These are phyloP conservation scores for Medicago truncatula DNA, from an alignment of 306 rosid genomes.

Conservation along the genomic window DNA sequence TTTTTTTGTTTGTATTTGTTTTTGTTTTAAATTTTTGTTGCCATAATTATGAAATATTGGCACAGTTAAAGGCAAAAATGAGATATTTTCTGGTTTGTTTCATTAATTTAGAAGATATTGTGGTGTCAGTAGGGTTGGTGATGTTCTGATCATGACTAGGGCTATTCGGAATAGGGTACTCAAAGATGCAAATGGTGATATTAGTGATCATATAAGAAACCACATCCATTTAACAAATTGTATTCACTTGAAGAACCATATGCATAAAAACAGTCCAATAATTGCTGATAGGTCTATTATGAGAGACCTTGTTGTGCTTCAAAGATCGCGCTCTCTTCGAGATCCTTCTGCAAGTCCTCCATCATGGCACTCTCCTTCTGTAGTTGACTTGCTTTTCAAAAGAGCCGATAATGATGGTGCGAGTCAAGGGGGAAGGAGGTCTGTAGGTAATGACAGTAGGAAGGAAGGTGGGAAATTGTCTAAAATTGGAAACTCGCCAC, in stretches of 20 bases:
- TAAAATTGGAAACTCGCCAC: conserved; percentile 76
- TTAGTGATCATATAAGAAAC: conserved; percentile 93
- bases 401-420: conserved; percentile 64
- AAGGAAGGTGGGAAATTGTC: conserved; percentile 72
- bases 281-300: conserved; percentile 84
- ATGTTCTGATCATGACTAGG: conserved; percentile 89
- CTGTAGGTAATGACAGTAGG: conserved; percentile 68
- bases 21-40: conserved; percentile 18
- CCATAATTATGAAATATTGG: conserved; percentile 45
- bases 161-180: conserved; percentile 88
- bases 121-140: conserved; percentile 49
- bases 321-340: conserved; percentile 86
- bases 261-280: conserved; percentile 97
- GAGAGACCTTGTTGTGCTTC: conserved; percentile 93
- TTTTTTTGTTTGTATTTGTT: conserved; percentile 4
- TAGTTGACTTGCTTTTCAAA: conserved; percentile 72
- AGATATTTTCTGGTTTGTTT: conserved; percentile 46
- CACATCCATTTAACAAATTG: conserved; percentile 97
- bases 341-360: conserved; percentile 99
- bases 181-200: conserved; percentile 97
- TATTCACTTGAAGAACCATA: conserved; percentile 98
- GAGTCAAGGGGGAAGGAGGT: conserved; percentile 78
- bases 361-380: conserved; percentile 89
- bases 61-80: conserved; percentile 52
- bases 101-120: conserved; percentile 55